Base-by-base conservation (phyloP, 2,329 filamentous ascomycete species). In the Delphinella strobiligena region DNA sequence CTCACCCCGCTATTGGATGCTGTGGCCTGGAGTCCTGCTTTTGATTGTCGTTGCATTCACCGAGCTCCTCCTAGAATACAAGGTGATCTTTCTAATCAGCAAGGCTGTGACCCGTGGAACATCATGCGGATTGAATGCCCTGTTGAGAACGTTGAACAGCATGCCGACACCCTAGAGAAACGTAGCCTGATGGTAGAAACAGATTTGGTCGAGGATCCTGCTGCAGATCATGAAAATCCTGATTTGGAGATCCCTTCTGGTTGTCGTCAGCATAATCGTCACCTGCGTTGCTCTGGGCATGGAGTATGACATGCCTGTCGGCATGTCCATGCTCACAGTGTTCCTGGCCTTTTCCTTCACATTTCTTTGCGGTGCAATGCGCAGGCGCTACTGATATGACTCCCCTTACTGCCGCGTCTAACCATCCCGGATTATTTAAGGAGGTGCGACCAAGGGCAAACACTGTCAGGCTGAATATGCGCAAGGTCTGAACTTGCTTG, bases 361-460 rank as follows among this genome's bases (percentile, higher is more conserved):
- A n/a, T 31, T 74, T 77, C 62, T 60, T 78, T 16, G 72, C 71
- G 34, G 72, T 76, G 46, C 74, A 78, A 53, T 74, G 72, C 52
- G 67, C 69, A 17, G 74, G 67, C 41, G 70, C 40, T 11, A 40
- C 38, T 12, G 74, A 78, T 48, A 71, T 71, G 48, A 76, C 77
- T 0, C 78, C 78, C 0, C 63, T 82, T 2, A 81, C 78, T 3
- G 75, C 78, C 3, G 75, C 75, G 0, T 70, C 76, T 47, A 82
- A 82, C 77, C 77, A 3, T 78, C 75, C 2, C 78, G 82, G 61
- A 72, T 82, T 40, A 67, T 82, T 40, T 75, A 79, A 35, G 78
- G 78, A 46, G 77, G 71, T 37, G 75, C 76, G 19, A 80, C 76
- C 27, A 67, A 68, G 27, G 66, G 69, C 46, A 63, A 71, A 41